Conservation (phyloP, 1,284 basidiomycete genomes). For the Cutaneotrichosporon cavernicola region DNA sequence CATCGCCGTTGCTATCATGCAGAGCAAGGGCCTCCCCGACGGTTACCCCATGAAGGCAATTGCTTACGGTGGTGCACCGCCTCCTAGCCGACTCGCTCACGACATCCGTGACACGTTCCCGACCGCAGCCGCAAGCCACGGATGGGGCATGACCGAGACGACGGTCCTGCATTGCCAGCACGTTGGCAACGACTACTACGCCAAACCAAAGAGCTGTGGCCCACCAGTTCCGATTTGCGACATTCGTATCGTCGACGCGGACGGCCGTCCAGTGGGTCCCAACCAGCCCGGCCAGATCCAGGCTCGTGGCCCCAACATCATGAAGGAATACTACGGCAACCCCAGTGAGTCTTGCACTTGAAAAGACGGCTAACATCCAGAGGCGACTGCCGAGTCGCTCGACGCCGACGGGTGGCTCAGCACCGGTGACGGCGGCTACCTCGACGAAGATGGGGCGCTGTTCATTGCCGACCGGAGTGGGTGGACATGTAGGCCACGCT, state of each 20-base stretch:
- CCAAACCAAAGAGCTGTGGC: slow-evolving; percentile 26
- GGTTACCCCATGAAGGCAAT: slow-evolving; percentile 34
- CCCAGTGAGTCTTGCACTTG: slow-evolving; percentile 14
- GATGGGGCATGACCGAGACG: slow-evolving; percentile 49
- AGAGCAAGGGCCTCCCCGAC: slow-evolving; percentile 33
- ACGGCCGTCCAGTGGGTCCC: slow-evolving; percentile 23
- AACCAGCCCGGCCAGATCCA: slow-evolving; percentile 38
- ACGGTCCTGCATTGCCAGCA: slow-evolving; percentile 44
- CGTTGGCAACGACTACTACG: slow-evolving; percentile 41
- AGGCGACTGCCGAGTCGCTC: slow-evolving; percentile 19
- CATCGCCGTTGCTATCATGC: slow-evolving; percentile 40
- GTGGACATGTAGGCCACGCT: slow-evolving; percentile 42
- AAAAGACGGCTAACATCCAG: background rate
- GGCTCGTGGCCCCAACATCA: slow-evolving; percentile 43
- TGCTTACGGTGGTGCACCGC: slow-evolving; percentile 46
- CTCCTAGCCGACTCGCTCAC: slow-evolving; percentile 36
- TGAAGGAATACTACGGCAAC: slow-evolving; percentile 42
- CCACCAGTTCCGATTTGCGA: slow-evolving; percentile 40
- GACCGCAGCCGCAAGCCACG: slow-evolving; percentile 23
- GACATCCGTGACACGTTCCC: slow-evolving; percentile 40
- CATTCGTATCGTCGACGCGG: slow-evolving; percentile 39
- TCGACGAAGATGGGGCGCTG: slow-evolving; percentile 44
- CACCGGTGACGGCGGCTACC: slow-evolving; percentile 43
- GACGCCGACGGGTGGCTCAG: slow-evolving; percentile 48
- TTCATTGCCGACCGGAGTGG: slow-evolving; percentile 45